Evolutionary conservation across 2,329 filamentous ascomycete genomes (phyloP), one percentile per base, ranked within the genome.

Genomic region (Verticillium nonalfalfae): DNA sequence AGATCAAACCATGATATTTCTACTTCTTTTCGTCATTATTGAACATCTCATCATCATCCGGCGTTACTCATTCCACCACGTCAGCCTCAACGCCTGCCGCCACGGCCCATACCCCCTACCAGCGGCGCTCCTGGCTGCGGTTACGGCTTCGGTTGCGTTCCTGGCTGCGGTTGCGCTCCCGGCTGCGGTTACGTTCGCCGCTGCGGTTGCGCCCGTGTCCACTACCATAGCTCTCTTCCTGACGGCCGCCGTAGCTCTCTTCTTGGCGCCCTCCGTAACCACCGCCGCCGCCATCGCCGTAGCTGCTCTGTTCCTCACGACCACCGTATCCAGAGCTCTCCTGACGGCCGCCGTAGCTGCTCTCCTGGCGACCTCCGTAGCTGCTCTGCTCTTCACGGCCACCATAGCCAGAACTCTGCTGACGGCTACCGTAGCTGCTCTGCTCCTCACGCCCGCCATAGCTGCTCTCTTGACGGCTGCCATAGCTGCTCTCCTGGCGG

Each of bases 211-310:
- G 39, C 5, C n/a, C 39, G 5, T 39, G 38, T 5, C 56, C 21
- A 18, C 74, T 73, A 31, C 73, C 70, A 65, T 84, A 87, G 36
- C 85, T 83, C 62, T 80, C 79, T 60, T 67, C 66, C 50, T 70
- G 61, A 26, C 67, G 65, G 3, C 56, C 63, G 45, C 67, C 62
- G 52, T 64, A 63, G 73, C 87, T 90, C 61, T 56, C 13, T n/a
- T 34, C 52, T 33, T 57, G 56, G 9, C 56, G 15, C 4, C 56
- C 56, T 31, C 56, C 56, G 35, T 38, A 57, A 4, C 57, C 54
- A 21, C 63, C 65, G 9, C 59, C 61, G 31, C 64, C 65, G 7
- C 56, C 61, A 33, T 65, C 66, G 9, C 56, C 61, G 36, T 65
- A 62, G 40, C 63, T 60, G 31, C 68, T 66, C 21, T 45, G 38